A percentile compares a stretch with the other conserved stretches of the same genome.
Conservation (phyloP, 805 yeast species). For the Lachancea mirantina region DNA sequence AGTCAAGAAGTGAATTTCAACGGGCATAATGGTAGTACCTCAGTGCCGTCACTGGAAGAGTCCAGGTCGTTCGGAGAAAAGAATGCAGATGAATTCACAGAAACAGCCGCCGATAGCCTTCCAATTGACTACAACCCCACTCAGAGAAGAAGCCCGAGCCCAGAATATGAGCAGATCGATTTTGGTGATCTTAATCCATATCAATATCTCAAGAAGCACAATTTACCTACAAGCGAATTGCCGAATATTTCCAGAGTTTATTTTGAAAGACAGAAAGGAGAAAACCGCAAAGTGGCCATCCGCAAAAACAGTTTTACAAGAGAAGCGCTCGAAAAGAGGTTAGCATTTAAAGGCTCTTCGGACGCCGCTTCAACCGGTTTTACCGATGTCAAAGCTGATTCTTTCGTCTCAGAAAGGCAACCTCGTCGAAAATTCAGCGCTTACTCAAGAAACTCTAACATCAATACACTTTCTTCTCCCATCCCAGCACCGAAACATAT, state of each 20-base stretch:
- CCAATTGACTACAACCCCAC: constrained; percentile 1
- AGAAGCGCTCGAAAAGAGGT: constrained; percentile 7
- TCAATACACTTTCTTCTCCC: constrained; percentile 15
- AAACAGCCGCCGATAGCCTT: not conserved
- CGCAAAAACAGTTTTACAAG: constrained; percentile 15
- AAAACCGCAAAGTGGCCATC: constrained; percentile 27
- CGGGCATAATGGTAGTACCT: too few relatives aligned
- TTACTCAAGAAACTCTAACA: constrained; percentile 4
- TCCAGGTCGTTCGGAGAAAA: too few relatives aligned
- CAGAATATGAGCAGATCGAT: constrained; percentile 17
- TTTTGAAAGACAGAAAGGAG: constrained; percentile 33
- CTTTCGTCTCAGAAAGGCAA: constrained; percentile 4
- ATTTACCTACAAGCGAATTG: constrained; percentile 32
- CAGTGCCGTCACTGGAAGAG: too few relatives aligned
- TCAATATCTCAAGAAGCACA: constrained; percentile 33
- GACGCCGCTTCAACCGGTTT: too few relatives aligned
- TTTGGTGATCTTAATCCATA: constrained; percentile 37
- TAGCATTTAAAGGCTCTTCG: constrained; percentile 3
- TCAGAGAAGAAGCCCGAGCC: constrained; percentile 1
- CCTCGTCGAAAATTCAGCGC: constrained; percentile 10
- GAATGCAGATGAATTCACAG: not conserved
- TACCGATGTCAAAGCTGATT: constrained; percentile 2
- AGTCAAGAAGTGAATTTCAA: constrained; percentile 6
- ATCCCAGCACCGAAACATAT: constrained; percentile 1
- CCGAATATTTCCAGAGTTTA: constrained; percentile 32